Percentiles rank a stretch among this genome's conserved stretches.
These are phyloP conservation scores for Decorospora gaudefroyi DNA, from an alignment of 2,329 filamentous ascomycete genomes.

Conservation along the genomic window DNA sequence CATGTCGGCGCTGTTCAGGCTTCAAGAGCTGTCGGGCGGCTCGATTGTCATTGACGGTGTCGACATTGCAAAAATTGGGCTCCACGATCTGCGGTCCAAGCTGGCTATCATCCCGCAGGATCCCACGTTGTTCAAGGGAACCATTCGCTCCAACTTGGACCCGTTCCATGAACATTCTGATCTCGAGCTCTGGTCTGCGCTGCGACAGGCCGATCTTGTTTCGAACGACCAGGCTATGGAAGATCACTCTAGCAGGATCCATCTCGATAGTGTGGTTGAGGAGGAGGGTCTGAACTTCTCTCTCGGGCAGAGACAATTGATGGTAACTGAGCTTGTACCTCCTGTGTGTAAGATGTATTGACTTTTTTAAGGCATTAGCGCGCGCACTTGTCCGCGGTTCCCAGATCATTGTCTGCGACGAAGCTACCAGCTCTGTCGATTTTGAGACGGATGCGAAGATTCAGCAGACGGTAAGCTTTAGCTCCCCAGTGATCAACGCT, in stretches of 20 bases:
- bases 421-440: slow-evolving; percentile 66
- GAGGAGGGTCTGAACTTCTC: slow-evolving; percentile 97
- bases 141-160: slow-evolving; percentile 77
- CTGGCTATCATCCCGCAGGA: slow-evolving; percentile 85
- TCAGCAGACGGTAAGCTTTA: slow-evolving; percentile 76
- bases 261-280: slow-evolving; percentile 83
- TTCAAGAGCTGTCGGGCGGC: slow-evolving; percentile 58
- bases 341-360: no score
- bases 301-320: slow-evolving; percentile 72
- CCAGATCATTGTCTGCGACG: slow-evolving; percentile 95
- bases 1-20: slow-evolving; percentile 79
- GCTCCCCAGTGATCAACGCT: not conserved
- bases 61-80: slow-evolving; percentile 70
- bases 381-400: slow-evolving; percentile 84
- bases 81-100: slow-evolving; percentile 74
- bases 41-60: slow-evolving; percentile 56
- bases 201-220: slow-evolving; percentile 76
- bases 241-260: slow-evolving; percentile 64
- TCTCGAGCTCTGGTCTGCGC: slow-evolving; percentile 74
- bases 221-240: slow-evolving; percentile 52
- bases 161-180: slow-evolving; percentile 80
- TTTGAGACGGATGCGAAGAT: slow-evolving; percentile 98
- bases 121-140: slow-evolving; percentile 80
- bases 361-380: slow-evolving; percentile 92
- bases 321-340: slow-evolving; percentile 66